phyloP scores from a whole-genome alignment of 2,329 filamentous ascomycete species.

The Cladophialophora chaetospira region DNA sequence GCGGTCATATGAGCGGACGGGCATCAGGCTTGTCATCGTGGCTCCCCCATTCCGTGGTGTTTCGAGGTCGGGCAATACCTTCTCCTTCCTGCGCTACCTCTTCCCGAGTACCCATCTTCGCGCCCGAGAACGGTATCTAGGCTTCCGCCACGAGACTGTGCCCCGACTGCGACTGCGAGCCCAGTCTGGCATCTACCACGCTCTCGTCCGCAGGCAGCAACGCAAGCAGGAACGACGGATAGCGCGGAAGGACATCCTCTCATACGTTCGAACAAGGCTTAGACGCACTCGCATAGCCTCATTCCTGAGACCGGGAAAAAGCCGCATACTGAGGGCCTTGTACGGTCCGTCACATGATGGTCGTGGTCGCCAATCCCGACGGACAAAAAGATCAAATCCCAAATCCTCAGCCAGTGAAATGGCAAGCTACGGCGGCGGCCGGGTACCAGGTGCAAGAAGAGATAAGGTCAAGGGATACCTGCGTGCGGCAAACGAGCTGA shows the following conservation, averaged over 20 bases:
- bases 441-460: conserved; percentile 69
- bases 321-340: conserved; percentile 38
- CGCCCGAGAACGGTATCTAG: conserved; percentile 66
- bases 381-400: conserved; percentile 25
- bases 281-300: not conserved
- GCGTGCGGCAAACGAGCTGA: conserved; percentile 70
- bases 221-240: conserved; percentile 53
- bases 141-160: conserved; percentile 73
- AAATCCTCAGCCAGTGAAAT: conserved; percentile 21
- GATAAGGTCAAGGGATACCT: conserved; percentile 75
- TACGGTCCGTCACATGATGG: conserved; percentile 33
- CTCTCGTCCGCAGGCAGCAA: conserved; percentile 66
- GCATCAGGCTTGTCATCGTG: conserved; percentile 11
- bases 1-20: not conserved
- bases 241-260: conserved; percentile 52
- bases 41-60: conserved; percentile 25
- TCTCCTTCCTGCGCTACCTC: conserved; percentile 62
- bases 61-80: conserved; percentile 28
- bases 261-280: conserved; percentile 40
- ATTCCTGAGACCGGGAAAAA: conserved; percentile 22
- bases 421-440: conserved; percentile 37
- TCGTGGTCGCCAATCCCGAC: conserved; percentile 10
- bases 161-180: conserved; percentile 69
- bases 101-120: conserved; percentile 66
- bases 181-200: conserved; percentile 76